Conservation (phyloP, 306 rosid genomes). For the Carpinus viminea region DNA sequence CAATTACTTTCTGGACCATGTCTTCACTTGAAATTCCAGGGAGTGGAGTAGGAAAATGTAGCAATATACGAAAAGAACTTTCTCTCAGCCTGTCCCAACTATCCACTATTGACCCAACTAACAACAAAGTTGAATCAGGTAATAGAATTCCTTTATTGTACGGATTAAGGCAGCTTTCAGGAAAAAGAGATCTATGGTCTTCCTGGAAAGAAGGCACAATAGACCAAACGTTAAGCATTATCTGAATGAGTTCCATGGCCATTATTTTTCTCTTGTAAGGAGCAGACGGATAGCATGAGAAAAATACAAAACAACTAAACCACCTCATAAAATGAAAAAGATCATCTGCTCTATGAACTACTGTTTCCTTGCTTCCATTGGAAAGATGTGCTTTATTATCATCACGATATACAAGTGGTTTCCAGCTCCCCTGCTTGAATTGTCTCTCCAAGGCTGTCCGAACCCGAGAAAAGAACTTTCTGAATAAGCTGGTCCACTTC, state of each 20-base stretch:
- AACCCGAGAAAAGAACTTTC: conserved; percentile 88
- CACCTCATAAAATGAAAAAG: conserved; percentile 93
- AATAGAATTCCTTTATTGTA: conserved; percentile 72
- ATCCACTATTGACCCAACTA: conserved; percentile 91
- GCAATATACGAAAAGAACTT: conserved; percentile 78
- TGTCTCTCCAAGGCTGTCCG: conserved; percentile 94
- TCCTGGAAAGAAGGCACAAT: conserved; percentile 51
- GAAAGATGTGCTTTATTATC: conserved; percentile 34
- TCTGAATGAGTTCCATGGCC: conserved; percentile 84
- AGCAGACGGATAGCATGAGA: conserved; percentile 97
- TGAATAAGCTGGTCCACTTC: conserved; percentile 96
- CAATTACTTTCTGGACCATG: conserved; percentile 58
- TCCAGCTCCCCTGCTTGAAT: conserved; percentile 83
- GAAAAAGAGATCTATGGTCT: conserved; percentile 31
- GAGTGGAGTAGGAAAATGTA: conserved; percentile 88
- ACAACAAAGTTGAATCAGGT: conserved; percentile 74
- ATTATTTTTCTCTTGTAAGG: conserved; percentile 96
- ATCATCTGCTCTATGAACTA: conserved; percentile 61
- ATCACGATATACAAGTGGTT: conserved; percentile 43
- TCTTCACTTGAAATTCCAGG: conserved; percentile 81
- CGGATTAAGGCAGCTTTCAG: conserved; percentile 57
- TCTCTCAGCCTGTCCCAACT: conserved; percentile 99
- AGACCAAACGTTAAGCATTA: conserved; percentile 88
- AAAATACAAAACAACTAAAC: conserved; percentile 89
- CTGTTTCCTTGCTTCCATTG: conserved; percentile 41